phyloP scores from a whole-genome alignment of 106 monocot species.

The Ottelia alismoides region DNA sequence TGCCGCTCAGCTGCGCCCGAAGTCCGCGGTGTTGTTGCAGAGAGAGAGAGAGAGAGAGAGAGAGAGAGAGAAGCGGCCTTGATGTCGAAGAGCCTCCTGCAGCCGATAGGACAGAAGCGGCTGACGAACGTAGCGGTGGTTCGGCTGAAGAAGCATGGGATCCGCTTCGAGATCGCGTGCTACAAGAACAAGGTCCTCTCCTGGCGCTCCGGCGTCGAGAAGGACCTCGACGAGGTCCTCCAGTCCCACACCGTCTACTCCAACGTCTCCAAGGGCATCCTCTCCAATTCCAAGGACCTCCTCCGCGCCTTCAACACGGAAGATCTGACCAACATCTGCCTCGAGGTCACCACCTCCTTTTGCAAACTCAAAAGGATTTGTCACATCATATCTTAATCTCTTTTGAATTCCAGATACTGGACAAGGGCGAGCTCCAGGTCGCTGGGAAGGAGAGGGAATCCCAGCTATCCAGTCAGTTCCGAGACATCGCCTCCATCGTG shows the following conservation, averaged over 20 bases:
- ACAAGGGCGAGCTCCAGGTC: slow-evolving; percentile 91
- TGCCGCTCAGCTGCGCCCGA: too few relatives aligned
- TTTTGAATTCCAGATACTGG: slow-evolving; percentile 62
- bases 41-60: too few relatives aligned
- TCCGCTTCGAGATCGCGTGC: slow-evolving; percentile 97
- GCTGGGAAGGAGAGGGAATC: slow-evolving; percentile 97
- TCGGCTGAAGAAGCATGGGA: slow-evolving; percentile 77
- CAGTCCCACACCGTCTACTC: slow-evolving; percentile 81
- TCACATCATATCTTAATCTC: too few relatives aligned
- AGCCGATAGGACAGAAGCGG: slow-evolving; percentile 95
- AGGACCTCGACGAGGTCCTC: slow-evolving; percentile 85
- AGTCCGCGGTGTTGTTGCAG: too few relatives aligned
- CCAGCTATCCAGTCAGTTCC: slow-evolving; percentile 68
- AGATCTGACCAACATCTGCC: slow-evolving; percentile 72
- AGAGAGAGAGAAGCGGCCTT: too few relatives aligned
- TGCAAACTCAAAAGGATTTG: too few relatives aligned
- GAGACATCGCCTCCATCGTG: slow-evolving; percentile 93
- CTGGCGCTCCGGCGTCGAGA: slow-evolving; percentile 91
- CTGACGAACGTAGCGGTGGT: slow-evolving; percentile 97
- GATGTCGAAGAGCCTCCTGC: slow-evolving; percentile 68
- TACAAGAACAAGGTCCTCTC: slow-evolving; percentile 99
- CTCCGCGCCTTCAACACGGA: slow-evolving; percentile 52
- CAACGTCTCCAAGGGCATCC: slow-evolving; percentile 83
- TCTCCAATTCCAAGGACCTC: slow-evolving; percentile 84
- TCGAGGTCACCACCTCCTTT: slow-evolving; percentile 48